Conservation (phyloP, 108 stramenopile genomes). For the Bacterosira constricta region DNA sequence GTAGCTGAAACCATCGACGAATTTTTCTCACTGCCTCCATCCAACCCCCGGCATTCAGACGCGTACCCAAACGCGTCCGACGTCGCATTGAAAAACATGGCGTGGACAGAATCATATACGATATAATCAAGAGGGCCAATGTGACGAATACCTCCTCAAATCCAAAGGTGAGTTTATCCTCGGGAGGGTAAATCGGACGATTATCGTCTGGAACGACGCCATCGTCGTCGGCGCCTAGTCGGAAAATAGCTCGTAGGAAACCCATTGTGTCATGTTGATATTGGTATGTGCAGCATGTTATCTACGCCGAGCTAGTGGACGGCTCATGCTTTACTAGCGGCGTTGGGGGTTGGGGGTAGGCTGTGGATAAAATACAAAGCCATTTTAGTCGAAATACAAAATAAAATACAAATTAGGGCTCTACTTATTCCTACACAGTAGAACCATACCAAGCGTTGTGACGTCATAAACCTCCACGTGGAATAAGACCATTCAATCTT, state of each 20-base stretch:
- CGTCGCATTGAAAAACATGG: constrained; percentile 14
- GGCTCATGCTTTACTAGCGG: no score
- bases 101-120: constrained; percentile 24
- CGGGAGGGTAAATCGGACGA: constrained; percentile 2
- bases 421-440: no score
- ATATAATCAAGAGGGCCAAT: constrained; percentile 11
- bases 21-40: neutral
- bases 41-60: neutral
- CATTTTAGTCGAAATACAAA: no score
- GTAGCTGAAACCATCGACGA: neutral
- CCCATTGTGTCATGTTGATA: no score
- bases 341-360: no score
- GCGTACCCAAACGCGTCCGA: neutral
- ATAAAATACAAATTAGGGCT: no score
- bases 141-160: constrained; percentile 28
- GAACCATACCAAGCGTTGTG: no score
- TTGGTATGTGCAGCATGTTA: no score
- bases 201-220: neutral
- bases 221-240: neutral
- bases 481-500: no score
- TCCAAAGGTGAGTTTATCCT: constrained; percentile 15
- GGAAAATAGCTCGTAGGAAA: neutral
- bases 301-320: no score
- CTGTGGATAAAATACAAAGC: no score
- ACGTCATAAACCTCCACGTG: no score